phyloP scores from a whole-genome alignment of 2,329 filamentous ascomycete species.

The Cladobotryum protrusum region DNA sequence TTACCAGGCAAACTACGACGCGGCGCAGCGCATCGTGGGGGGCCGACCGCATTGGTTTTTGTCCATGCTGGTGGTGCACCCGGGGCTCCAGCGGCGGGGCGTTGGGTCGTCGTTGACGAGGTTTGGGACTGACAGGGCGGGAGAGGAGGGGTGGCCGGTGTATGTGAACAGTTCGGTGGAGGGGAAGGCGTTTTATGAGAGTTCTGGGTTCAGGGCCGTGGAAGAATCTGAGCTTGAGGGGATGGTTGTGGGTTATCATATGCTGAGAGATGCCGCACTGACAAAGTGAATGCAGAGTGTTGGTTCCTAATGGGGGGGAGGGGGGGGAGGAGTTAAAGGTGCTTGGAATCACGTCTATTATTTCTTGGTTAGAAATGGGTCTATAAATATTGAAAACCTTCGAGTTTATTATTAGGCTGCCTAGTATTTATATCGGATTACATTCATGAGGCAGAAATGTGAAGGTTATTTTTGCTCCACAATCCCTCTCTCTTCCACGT shows the following conservation, averaged over 20 bases:
- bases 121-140: constrained; percentile 25
- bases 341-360: no score
- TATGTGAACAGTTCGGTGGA: constrained; percentile 24
- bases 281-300: no score
- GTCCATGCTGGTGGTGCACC: constrained; percentile 26
- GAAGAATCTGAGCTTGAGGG: constrained; percentile 17
- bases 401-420: neutral
- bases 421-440: no score
- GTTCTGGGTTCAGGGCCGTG: constrained; percentile 22
- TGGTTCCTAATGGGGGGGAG: no score
- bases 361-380: no score
- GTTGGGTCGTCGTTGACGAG: constrained; percentile 28
- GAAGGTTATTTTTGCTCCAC: constrained; percentile 20
- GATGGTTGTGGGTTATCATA: constrained; percentile 22
- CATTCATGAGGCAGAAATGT: no score
- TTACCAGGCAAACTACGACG: constrained; percentile 29
- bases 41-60: constrained; percentile 27
- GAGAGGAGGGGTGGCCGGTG: constrained; percentile 22
- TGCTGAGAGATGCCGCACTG: constrained; percentile 20
- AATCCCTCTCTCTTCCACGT: constrained; percentile 49
- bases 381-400: neutral
- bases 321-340: no score
- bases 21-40: constrained; percentile 19
- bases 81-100: constrained; percentile 25
- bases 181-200: constrained; percentile 23